A percentile compares a stretch with the other conserved stretches of the same genome.
Evolutionary conservation across 2,329 filamentous ascomycete genomes (phyloP).

Genomic region (Sporothrix dimorphospora): DNA sequence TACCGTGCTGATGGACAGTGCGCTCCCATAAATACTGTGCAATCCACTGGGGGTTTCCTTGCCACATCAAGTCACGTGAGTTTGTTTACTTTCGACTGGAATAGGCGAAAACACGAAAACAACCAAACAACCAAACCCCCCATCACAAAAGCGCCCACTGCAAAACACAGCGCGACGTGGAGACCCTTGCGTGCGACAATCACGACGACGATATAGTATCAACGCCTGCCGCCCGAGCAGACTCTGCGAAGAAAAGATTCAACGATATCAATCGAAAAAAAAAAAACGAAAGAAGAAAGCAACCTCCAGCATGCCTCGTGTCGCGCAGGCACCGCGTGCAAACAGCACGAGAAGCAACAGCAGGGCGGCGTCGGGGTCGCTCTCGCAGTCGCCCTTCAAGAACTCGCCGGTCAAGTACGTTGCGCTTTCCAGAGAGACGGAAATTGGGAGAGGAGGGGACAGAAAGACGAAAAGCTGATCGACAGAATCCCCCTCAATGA

Average conservation of each 20-base stretch:
- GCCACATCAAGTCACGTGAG: slow-evolving; percentile 30
- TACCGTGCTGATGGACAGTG: slow-evolving; percentile 1
- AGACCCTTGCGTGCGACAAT: slow-evolving; percentile 14
- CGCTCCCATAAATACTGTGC: background rate
- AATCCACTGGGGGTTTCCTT: slow-evolving; percentile 10
- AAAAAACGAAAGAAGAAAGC: slow-evolving; percentile 29
- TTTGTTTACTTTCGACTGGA: slow-evolving; percentile 39
- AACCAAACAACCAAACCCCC: slow-evolving; percentile 26
- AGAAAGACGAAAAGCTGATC: background rate
- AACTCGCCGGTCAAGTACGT: slow-evolving; percentile 62
- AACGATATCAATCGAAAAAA: slow-evolving; percentile 29
- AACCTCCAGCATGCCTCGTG: slow-evolving; percentile 57
- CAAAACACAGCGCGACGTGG: slow-evolving; percentile 24
- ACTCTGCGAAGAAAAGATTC: background rate
- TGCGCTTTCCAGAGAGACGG: background rate
- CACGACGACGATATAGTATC: slow-evolving; percentile 15
- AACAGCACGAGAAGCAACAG: slow-evolving; percentile 43
- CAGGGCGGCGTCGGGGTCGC: slow-evolving; percentile 53
- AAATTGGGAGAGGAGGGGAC: too few species aligned
- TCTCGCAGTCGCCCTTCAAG: slow-evolving; percentile 58
- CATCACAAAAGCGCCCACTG: slow-evolving; percentile 9
- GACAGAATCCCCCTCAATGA: slow-evolving; percentile 91
- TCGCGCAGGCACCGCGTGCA: slow-evolving; percentile 58
- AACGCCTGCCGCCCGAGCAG: background rate
- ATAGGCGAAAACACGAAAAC: slow-evolving; percentile 29